Conservation (phyloP, 345 rosid genomes). For the Crucihimalaya himalaica region DNA sequence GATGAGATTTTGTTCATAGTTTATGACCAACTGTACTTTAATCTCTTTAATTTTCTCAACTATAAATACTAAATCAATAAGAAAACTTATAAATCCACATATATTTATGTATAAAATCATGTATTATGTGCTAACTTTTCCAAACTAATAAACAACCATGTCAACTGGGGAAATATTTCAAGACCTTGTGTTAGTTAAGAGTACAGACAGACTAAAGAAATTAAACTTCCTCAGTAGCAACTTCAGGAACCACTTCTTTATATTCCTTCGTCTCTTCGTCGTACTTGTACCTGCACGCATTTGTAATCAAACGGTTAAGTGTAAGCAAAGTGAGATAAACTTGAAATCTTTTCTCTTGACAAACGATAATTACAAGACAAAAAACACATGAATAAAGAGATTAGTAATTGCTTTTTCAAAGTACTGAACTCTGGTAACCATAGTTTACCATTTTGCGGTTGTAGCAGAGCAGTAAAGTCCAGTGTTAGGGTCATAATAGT, state of each 20-base stretch:
- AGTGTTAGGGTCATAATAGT: slow-evolving; percentile 83
- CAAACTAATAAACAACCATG: neutral
- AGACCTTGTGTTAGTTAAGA: neutral
- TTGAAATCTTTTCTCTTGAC: neutral
- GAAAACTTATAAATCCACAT: slow-evolving; percentile 2
- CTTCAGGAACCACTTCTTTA: slow-evolving; percentile 29
- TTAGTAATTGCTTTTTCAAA: neutral
- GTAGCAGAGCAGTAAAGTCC: slow-evolving; percentile 79
- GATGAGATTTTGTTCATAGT: neutral
- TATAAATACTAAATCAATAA: neutral
- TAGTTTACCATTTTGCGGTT: slow-evolving; percentile 79
- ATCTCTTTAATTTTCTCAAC: neutral
- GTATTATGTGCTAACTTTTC: slow-evolving; percentile 1
- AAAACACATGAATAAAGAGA: slow-evolving; percentile 7
- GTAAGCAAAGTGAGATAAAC: neutral
- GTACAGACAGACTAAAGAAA: slow-evolving; percentile 12
- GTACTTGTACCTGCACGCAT: slow-evolving; percentile 34
- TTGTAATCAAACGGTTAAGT: neutral
- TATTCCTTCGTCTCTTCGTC: slow-evolving; percentile 31
- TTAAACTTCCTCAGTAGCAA: slow-evolving; percentile 23
- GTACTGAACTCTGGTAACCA: neutral
- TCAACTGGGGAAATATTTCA: neutral
- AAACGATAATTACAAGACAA: slow-evolving; percentile 3
- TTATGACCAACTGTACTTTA: neutral
- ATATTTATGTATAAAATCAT: neutral